These are phyloP conservation scores for Arthrobotrys sinensis DNA, from an alignment of 2,329 filamentous ascomycete genomes.

Conservation along the genomic window DNA sequence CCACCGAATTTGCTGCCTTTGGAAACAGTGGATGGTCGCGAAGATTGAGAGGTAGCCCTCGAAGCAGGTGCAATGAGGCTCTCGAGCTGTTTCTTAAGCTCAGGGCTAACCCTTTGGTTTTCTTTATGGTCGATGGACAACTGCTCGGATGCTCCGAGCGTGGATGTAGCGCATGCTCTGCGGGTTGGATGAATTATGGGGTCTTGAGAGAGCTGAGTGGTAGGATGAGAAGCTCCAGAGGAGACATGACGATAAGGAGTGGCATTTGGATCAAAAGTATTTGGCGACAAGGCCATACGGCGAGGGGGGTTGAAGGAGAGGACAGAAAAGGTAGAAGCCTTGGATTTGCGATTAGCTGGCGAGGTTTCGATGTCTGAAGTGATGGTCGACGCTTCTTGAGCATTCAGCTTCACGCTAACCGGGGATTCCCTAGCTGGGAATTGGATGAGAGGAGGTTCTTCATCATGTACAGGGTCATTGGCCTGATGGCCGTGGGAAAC, in stretches of 20 bases:
- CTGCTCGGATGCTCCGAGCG: not conserved
- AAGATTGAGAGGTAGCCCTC: constrained; percentile 6
- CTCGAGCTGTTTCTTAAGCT: constrained; percentile 36
- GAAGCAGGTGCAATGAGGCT: constrained; percentile 19
- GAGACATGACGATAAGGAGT: constrained; percentile 20
- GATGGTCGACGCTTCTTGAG: not conserved
- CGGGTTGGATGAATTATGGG: not conserved
- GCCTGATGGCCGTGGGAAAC: not conserved
- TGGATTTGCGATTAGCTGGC: constrained; percentile 8
- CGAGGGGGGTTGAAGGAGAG: constrained; percentile 24
- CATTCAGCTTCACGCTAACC: not conserved
- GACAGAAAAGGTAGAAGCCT: constrained; percentile 35
- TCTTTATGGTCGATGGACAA: constrained; percentile 27
- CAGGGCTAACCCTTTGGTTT: constrained; percentile 37
- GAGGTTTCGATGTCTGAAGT: not conserved
- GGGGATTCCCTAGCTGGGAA: not conserved
- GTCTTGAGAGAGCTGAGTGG: constrained; percentile 6
- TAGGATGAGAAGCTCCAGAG: constrained; percentile 5
- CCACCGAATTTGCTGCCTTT: not conserved
- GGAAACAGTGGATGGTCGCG: not conserved
- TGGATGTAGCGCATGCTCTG: not conserved
- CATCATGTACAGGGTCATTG: not conserved
- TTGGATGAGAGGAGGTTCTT: not conserved
- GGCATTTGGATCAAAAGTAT: constrained; percentile 16
- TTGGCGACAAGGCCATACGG: constrained; percentile 14